These are phyloP conservation scores for Ziziphus jujuba DNA, from an alignment of 306 rosid species.

Conservation along the genomic window DNA sequence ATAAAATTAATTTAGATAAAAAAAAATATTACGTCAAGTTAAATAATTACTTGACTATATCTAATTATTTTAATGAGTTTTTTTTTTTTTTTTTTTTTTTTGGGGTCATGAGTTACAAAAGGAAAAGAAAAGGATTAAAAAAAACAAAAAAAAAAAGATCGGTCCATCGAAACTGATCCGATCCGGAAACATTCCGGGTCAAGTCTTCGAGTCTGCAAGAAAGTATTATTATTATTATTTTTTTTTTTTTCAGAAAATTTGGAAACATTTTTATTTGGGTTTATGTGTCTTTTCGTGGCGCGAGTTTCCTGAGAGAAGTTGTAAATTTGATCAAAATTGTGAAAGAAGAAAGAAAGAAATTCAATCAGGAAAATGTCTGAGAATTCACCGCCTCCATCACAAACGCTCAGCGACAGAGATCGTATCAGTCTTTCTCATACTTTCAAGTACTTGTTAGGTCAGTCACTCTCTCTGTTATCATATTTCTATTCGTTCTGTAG, in stretches of 20 bases:
- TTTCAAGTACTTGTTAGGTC: conserved; percentile 87
- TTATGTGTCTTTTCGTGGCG: conserved; percentile 9
- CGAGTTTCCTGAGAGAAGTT: neutral
- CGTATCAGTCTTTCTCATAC: conserved; percentile 69
- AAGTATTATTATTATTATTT: no score
- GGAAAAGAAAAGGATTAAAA: no score
- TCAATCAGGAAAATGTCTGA: conserved; percentile 37
- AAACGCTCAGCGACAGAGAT: conserved; percentile 29
- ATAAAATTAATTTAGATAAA: no score
- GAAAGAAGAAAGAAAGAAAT: neutral
- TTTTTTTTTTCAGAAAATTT: neutral
- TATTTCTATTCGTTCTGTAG: neutral
- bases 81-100: no score
- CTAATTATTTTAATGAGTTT: no score
- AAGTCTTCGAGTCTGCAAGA: no score
- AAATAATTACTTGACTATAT: no score
- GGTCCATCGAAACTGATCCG: no score
- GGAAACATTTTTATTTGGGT: neutral
- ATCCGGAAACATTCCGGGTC: no score
- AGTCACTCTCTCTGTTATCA: neutral
- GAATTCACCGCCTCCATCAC: conserved; percentile 18
- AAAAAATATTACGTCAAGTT: no score
- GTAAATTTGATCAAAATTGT: neutral
- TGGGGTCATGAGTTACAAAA: no score
- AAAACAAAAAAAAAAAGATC: no score